A percentile compares a stretch with the other conserved stretches of the same genome.
Conservation (phyloP, 768 basidiomycete genomes). For the Lentinula sp. region DNA sequence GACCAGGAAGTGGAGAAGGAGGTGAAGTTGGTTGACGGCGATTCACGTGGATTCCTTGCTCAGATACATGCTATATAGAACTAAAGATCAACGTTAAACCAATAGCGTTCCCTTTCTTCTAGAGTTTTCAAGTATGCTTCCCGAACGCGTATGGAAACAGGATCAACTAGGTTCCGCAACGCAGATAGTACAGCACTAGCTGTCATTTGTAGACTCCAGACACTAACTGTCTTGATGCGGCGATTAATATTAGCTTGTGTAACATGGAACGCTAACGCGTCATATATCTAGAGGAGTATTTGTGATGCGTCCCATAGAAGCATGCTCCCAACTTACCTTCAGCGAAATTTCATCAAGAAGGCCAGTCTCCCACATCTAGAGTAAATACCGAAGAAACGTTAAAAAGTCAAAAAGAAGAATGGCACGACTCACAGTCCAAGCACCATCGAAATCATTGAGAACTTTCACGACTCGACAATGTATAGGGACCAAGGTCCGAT, state of each 20-base stretch:
- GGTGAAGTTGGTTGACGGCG: neutral
- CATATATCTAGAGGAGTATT: conserved; percentile 56
- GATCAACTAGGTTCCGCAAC: conserved; percentile 72
- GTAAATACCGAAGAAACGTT: neutral
- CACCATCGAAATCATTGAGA: conserved; percentile 85
- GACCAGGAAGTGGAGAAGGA: no score
- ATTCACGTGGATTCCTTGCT: neutral
- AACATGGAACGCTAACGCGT: conserved; percentile 93
- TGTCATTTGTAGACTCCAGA: conserved; percentile 95
- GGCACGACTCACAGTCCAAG: conserved; percentile 76
- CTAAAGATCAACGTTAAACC: neutral
- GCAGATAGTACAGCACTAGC: conserved; percentile 81
- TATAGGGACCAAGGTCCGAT: conserved; percentile 91
- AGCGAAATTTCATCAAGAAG: conserved; percentile 86
- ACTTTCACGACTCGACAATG: conserved; percentile 85
- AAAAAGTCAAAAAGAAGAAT: conserved; percentile 7
- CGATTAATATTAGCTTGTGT: conserved; percentile 85
- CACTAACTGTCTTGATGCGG: conserved; percentile 82
- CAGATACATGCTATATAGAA: no score
- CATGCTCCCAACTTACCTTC: conserved; percentile 44
- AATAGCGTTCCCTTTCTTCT: neutral
- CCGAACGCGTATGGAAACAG: conserved; percentile 41
- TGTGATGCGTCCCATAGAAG: neutral
- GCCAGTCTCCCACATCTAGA: conserved; percentile 92
- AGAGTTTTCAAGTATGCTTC: conserved; percentile 29